Conservation (phyloP, 805 yeast species). For the Kodamaea hsintzibuensis region DNA sequence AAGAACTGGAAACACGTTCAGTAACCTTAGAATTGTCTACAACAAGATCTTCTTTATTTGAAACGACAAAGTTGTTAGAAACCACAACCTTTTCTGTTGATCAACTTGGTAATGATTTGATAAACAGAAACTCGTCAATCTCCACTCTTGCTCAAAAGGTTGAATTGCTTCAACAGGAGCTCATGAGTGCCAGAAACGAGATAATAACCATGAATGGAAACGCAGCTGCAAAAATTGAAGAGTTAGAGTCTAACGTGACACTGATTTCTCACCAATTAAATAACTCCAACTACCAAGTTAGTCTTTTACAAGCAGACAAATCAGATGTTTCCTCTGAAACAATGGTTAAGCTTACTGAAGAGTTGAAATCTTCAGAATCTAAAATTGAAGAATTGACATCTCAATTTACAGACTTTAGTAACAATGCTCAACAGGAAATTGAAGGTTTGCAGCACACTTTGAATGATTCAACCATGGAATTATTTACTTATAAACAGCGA, state of each 20-base stretch:
- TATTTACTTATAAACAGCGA: neutral
- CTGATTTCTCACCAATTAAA: too few species aligned
- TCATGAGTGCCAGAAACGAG: neutral
- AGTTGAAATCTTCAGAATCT: neutral
- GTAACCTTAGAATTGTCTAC: neutral
- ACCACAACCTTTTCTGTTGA: neutral
- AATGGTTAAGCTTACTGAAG: neutral
- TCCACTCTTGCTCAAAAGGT: neutral
- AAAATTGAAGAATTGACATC: neutral
- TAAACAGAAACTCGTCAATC: neutral
- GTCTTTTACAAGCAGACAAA: too few species aligned
- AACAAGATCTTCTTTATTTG: neutral
- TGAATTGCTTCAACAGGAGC: neutral
- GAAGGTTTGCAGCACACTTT: neutral
- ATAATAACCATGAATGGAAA: too few species aligned
- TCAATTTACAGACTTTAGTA: too few species aligned
- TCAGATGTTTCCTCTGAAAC: too few species aligned
- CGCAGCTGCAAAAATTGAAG: neutral
- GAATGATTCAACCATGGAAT: neutral
- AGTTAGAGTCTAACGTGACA: neutral
- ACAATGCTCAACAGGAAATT: neutral
- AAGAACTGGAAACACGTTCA: neutral
- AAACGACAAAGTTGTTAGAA: neutral
- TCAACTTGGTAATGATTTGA: neutral
- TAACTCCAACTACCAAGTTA: too few species aligned